Conservation (phyloP, 2,329 filamentous ascomycete genomes). For the Neofusicoccum sp. region DNA sequence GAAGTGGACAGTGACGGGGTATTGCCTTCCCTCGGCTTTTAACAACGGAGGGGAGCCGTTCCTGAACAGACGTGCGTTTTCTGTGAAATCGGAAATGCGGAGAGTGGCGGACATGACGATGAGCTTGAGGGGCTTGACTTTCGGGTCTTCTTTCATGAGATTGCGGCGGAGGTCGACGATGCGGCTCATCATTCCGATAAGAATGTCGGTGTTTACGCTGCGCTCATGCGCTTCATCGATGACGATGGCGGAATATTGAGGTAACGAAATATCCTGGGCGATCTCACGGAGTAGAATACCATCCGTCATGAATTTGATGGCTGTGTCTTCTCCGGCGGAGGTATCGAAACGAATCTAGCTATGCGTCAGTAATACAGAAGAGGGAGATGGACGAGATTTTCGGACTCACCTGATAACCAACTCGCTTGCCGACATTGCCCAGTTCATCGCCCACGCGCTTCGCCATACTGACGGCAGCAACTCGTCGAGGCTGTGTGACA, state of each 20-base stretch:
- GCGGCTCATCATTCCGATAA: constrained; percentile 95
- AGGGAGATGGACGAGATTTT: not conserved
- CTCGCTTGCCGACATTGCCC: constrained; percentile 70
- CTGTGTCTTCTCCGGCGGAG: constrained; percentile 73
- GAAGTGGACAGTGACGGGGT: constrained; percentile 87
- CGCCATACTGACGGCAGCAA: constrained; percentile 95
- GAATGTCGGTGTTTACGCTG: constrained; percentile 94
- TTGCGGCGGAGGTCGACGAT: constrained; percentile 81
- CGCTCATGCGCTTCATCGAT: constrained; percentile 97
- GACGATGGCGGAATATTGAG: constrained; percentile 88
- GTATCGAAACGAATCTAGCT: constrained; percentile 81
- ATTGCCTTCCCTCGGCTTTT: constrained; percentile 87
- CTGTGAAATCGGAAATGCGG: constrained; percentile 82
- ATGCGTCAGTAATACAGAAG: not conserved
- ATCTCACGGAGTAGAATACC: constrained; percentile 92
- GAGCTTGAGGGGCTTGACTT: constrained; percentile 75
- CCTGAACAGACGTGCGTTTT: constrained; percentile 77
- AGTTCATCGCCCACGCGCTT: constrained; percentile 86
- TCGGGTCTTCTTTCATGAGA: constrained; percentile 68
- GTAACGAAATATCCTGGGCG: constrained; percentile 80
- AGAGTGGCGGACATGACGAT: constrained; percentile 98
- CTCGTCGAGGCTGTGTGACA: constrained; percentile 89
- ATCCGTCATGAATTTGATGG: constrained; percentile 98
- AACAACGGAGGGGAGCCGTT: constrained; percentile 74
- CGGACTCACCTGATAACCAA: constrained; percentile 66